Conservation (phyloP, 805 yeast species). For the Candida glaebosa region DNA sequence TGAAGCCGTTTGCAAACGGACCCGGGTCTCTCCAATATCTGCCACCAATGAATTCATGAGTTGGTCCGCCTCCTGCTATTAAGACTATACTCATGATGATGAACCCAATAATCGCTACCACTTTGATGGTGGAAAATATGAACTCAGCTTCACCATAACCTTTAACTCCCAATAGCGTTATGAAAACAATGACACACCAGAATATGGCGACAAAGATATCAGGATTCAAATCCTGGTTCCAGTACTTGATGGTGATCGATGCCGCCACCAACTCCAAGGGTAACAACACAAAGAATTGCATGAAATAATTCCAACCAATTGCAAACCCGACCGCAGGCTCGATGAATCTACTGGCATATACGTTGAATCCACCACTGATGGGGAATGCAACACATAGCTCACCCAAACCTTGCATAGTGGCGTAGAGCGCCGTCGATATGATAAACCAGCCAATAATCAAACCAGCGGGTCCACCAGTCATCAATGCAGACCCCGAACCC, state of each 20-base stretch:
- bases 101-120: conserved; percentile 47
- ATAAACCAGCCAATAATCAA: conserved; percentile 54
- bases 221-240: conserved; percentile 50
- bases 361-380: conserved; percentile 60
- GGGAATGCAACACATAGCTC: conserved; percentile 62
- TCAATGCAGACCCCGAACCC: conserved; percentile 58
- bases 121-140: conserved; percentile 44
- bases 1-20: conserved; percentile 45
- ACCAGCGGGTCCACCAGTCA: conserved; percentile 63
- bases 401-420: conserved; percentile 59
- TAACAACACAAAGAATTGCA: conserved; percentile 37
- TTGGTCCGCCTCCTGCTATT: conserved; percentile 53
- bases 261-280: conserved; percentile 59
- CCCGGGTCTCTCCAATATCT: conserved; percentile 51
- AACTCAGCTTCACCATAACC: conserved; percentile 60
- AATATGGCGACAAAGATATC: conserved; percentile 61
- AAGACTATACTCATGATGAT: conserved; percentile 46
- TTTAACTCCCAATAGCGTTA: conserved; percentile 52
- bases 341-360: conserved; percentile 58
- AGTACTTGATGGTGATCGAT: conserved; percentile 51
- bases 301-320: conserved; percentile 29
- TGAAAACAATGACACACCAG: conserved; percentile 41
- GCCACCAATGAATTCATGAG: conserved; percentile 44
- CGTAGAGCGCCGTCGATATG: conserved; percentile 53
- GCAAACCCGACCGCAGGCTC: conserved; percentile 60